A percentile compares a stretch with the other conserved stretches of the same genome.
Evolutionary conservation across 2,329 filamentous ascomycete species (phyloP).

Genomic region (Apiospora malaysiana): DNA sequence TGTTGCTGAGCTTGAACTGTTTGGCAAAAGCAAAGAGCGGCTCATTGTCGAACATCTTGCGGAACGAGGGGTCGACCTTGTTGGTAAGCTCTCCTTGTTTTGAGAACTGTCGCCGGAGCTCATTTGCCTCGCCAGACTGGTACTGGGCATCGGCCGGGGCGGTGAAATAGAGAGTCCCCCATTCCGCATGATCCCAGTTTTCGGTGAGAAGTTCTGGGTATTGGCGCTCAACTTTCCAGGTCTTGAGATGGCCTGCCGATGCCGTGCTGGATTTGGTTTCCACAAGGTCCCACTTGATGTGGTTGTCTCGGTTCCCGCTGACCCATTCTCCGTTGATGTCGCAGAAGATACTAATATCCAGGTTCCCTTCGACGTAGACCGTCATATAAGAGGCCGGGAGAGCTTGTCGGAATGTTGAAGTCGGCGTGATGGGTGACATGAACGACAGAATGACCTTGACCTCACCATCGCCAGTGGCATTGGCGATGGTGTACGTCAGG

Average conservation of each 20-base stretch:
- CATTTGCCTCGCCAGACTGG: constrained; percentile 71
- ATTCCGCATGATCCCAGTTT: constrained; percentile 76
- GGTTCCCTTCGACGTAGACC: constrained; percentile 70
- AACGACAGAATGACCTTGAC: constrained; percentile 56
- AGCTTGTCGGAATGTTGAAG: constrained; percentile 79
- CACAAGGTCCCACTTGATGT: constrained; percentile 72
- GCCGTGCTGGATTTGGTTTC: constrained; percentile 44
- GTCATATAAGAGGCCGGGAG: constrained; percentile 83
- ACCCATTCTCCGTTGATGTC: constrained; percentile 82
- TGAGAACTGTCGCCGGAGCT: constrained; percentile 73
- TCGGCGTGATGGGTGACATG: constrained; percentile 80
- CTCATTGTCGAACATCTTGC: constrained; percentile 76
- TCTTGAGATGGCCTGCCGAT: constrained; percentile 57
- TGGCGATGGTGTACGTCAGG: constrained; percentile 50
- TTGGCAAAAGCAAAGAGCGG: constrained; percentile 83
- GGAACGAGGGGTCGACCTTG: constrained; percentile 68
- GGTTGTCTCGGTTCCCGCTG: constrained; percentile 72
- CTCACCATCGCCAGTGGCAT: constrained; percentile 28
- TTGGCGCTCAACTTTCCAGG: constrained; percentile 67
- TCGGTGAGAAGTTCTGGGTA: constrained; percentile 77
- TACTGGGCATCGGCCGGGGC: constrained; percentile 71
- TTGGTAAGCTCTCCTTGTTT: constrained; percentile 70
- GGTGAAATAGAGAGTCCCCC: constrained; percentile 81
- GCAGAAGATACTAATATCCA: constrained; percentile 68
- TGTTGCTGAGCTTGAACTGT: constrained; percentile 57